Conservation (phyloP, 1,284 basidiomycete species). For the Irpex sp. region DNA sequence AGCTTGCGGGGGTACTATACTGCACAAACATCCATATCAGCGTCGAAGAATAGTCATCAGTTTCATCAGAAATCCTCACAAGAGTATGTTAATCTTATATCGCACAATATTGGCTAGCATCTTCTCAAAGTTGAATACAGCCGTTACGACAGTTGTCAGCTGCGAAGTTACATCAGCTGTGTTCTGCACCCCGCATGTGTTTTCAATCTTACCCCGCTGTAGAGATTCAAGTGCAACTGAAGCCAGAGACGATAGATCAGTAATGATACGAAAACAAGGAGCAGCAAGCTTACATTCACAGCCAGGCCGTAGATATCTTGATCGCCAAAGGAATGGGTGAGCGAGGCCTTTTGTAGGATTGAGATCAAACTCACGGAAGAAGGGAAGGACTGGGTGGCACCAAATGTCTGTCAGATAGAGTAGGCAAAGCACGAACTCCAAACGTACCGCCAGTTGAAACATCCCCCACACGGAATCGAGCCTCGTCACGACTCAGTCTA, state of each 20-base stretch:
- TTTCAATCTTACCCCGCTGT: constrained; percentile 7
- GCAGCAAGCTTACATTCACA: constrained; percentile 50
- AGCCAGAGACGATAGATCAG: not conserved
- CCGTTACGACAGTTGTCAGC: constrained; percentile 62
- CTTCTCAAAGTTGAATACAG: constrained; percentile 73
- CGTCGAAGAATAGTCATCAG: constrained; percentile 17
- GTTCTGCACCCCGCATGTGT: constrained; percentile 6
- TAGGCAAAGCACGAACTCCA: not conserved
- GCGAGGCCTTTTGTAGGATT: not conserved
- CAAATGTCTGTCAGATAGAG: not conserved
- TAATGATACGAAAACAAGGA: constrained; percentile 58
- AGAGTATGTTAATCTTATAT: constrained; percentile 68
- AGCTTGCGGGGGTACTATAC: constrained; percentile 75
- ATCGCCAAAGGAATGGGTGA: not conserved
- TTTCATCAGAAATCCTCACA: constrained; percentile 45
- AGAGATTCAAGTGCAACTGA: constrained; percentile 9
- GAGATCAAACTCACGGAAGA: constrained; percentile 38
- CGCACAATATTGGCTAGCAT: constrained; percentile 75
- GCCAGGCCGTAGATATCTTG: constrained; percentile 33
- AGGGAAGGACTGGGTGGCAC: constrained; percentile 35
- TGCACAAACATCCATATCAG: constrained; percentile 37
- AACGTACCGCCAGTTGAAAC: constrained; percentile 57
- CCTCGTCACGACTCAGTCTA: constrained; percentile 24
- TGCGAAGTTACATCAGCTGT: constrained; percentile 4
- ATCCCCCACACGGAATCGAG: constrained; percentile 62